Base-by-base conservation (phyloP, 73 alveolate species). In the Breviolum minutum region DNA sequence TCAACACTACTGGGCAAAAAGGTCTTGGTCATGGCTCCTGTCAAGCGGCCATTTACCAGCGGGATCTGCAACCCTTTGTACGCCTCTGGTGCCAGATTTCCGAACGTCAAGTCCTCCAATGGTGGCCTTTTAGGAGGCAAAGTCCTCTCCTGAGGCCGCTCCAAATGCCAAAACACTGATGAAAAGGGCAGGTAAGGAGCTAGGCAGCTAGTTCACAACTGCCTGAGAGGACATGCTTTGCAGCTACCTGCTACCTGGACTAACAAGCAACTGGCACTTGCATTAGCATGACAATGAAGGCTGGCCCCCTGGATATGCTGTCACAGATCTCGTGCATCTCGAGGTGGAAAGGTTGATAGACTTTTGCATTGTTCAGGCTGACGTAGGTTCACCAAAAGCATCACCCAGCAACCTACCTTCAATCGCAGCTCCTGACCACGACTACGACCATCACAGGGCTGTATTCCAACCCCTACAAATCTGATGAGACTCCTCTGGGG, bases 371-470 rank as follows among this genome's bases (percentile, higher is more conserved):
- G 32, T 6, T 54, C 73, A 10, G 92, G 92, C 74, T 13, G 92
- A 19, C 92, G 92, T 8, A 83, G 92, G 92, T 83, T 83, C 61
- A 54, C 60, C 92, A 83, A 61, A 22, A 83, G 92, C 92, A 83
- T 83, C 92, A 83, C 92, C 76, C 54, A 70, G 26, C 92, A 60
- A 54, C 92, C 92, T 73, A 83, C 92, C n/a, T 83, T 54, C 70
- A 83, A 83, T 22, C 88, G 88, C 29, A 80, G 66, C 68, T 80
- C 88, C 88, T 80, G 86, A 7, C 20, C 14, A 26, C 5, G n/a
- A 6, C 85, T 8, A n/a, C 11, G 62, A 76, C 85, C 0, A 76
- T n/a, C 17, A 24, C 16, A 8, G 83, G 82, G 8, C 83, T 26
- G 0, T 73, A 10, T 30, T 20, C 83, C 83, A 19, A 48, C 83